Conservation (phyloP, 768 basidiomycete genomes). For the Panaeolus papilionaceus region DNA sequence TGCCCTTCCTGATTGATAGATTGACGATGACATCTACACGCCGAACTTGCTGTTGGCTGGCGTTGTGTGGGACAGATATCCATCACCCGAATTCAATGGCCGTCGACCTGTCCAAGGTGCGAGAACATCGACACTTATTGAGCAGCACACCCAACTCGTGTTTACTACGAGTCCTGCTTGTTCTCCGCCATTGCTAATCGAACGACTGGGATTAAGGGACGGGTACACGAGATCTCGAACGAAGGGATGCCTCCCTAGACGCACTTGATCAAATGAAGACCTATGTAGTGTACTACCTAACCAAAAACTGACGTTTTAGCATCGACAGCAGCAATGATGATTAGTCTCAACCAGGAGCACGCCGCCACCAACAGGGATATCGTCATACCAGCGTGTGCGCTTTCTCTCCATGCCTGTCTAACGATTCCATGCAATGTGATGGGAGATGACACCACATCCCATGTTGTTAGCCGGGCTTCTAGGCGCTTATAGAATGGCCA, state of each 20-base stretch:
- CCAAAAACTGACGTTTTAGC: neutral
- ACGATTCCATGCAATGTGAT: neutral
- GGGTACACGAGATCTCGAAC: neutral
- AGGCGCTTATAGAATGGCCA: constrained; percentile 6
- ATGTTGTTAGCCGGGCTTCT: neutral
- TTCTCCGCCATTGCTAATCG: constrained; percentile 3
- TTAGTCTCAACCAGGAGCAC: neutral
- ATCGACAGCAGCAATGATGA: neutral
- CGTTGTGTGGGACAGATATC: constrained; percentile 6
- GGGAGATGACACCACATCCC: neutral
- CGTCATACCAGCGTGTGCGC: neutral
- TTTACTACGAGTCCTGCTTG: neutral
- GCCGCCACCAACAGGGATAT: neutral
- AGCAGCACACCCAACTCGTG: neutral
- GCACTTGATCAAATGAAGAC: neutral
- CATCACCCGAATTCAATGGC: neutral
- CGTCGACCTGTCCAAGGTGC: neutral
- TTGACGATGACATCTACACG: constrained; percentile 9
- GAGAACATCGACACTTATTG: constrained; percentile 6
- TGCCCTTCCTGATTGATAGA: constrained; percentile 10
- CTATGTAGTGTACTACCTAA: neutral
- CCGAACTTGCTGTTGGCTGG: neutral
- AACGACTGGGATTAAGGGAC: neutral
- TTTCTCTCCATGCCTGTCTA: neutral
- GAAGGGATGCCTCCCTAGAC: neutral